phyloP scores from a whole-genome alignment of 345 rosid species.

The Noccaea caerulescens region DNA sequence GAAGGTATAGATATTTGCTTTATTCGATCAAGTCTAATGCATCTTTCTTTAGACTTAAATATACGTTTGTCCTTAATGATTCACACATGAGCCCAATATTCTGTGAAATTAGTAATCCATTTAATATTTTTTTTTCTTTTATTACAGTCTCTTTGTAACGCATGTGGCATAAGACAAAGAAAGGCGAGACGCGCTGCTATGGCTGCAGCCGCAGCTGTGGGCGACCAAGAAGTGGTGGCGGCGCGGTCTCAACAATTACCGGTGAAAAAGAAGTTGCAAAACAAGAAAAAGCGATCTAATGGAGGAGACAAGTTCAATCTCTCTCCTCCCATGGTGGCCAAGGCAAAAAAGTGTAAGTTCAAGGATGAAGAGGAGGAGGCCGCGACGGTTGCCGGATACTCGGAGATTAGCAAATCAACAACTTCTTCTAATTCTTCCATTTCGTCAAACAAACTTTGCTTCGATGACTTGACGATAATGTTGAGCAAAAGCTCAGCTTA shows the following conservation, averaged over 20 bases:
- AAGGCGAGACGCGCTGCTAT: slow-evolving; percentile 81
- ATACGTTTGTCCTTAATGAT: slow-evolving; percentile 5
- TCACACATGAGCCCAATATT: not conserved
- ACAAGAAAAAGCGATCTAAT: slow-evolving; percentile 49
- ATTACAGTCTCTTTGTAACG: slow-evolving; percentile 87
- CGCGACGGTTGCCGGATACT: slow-evolving; percentile 13
- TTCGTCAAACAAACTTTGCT: slow-evolving; percentile 57
- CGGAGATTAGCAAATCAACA: slow-evolving; percentile 37
- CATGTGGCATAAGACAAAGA: slow-evolving; percentile 90
- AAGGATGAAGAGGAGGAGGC: slow-evolving; percentile 27
- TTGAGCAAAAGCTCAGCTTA: slow-evolving; percentile 72
- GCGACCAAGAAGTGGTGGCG: slow-evolving; percentile 28
- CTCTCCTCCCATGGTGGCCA: slow-evolving; percentile 21
- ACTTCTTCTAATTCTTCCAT: slow-evolving; percentile 39
- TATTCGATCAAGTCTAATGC: not conserved
- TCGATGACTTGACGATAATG: slow-evolving; percentile 71
- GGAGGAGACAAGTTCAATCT: slow-evolving; percentile 29
- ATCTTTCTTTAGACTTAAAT: not conserved
- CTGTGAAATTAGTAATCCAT: not conserved
- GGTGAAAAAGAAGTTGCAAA: slow-evolving; percentile 44
- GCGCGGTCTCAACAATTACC: slow-evolving; percentile 19
- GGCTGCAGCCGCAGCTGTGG: slow-evolving; percentile 48
- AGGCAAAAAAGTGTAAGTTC: slow-evolving; percentile 42
- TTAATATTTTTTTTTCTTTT: not conserved
- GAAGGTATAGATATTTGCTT: not conserved